Conservation (phyloP, 768 basidiomycete genomes). For the Termitomyces sp. region DNA sequence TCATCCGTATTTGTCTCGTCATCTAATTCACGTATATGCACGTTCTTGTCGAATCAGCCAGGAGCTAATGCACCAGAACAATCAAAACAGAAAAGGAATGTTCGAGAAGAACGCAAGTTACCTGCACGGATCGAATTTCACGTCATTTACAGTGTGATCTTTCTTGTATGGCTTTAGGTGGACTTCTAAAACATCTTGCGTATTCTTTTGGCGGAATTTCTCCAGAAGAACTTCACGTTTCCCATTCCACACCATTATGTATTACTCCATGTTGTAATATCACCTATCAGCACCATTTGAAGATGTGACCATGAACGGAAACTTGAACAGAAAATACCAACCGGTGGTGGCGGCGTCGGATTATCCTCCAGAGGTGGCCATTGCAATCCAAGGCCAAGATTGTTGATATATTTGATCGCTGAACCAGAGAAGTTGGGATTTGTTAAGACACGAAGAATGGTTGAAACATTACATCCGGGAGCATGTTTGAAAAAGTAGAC, state of each 20-base stretch:
- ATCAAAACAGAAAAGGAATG: background rate
- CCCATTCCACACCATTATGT: constrained; percentile 35
- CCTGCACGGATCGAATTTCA: constrained; percentile 49
- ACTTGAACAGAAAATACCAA: constrained; percentile 9
- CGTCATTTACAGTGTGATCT: constrained; percentile 51
- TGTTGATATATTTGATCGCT: constrained; percentile 56
- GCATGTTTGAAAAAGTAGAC: constrained; percentile 34
- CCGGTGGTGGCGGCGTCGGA: constrained; percentile 25
- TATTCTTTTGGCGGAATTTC: constrained; percentile 12
- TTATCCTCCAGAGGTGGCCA: constrained; percentile 41
- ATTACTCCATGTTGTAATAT: constrained; percentile 41
- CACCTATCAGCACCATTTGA: constrained; percentile 16
- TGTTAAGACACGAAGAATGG: background rate
- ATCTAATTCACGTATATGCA: constrained; percentile 36
- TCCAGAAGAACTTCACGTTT: constrained; percentile 16
- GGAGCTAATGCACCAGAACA: constrained; percentile 22
- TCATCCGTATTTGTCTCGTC: constrained; percentile 10
- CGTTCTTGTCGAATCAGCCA: constrained; percentile 35
- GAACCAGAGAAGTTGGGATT: background rate
- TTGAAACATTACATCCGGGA: constrained; percentile 30
- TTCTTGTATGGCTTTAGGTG: constrained; percentile 26
- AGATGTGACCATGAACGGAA: background rate
- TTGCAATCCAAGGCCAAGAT: constrained; percentile 30
- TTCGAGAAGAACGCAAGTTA: constrained; percentile 16
- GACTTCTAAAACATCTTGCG: background rate